These are phyloP conservation scores for Linanthus parryae DNA, from an alignment of 148 eudicot genomes.

Conservation along the genomic window DNA sequence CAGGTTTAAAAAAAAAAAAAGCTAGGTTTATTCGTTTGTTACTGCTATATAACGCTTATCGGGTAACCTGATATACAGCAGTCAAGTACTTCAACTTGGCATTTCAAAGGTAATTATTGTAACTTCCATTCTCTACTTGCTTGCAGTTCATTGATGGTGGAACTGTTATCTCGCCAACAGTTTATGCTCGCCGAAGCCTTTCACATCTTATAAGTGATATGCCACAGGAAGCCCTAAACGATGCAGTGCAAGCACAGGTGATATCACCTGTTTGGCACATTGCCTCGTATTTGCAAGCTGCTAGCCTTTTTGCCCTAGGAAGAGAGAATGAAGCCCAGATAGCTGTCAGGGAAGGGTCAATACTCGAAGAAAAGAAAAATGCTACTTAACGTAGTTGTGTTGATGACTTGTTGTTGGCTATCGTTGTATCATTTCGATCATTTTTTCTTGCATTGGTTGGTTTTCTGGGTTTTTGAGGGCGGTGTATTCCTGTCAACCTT, in stretches of 20 bases:
- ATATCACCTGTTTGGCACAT: conserved; percentile 83
- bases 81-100: too few species aligned
- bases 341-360: conserved; percentile 75
- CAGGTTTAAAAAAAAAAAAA: too few species aligned
- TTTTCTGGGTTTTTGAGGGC: not conserved
- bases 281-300: conserved; percentile 85
- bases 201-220: conserved; percentile 72
- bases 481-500: conserved; percentile 1
- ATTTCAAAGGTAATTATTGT: too few species aligned
- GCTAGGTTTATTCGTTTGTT: too few species aligned
- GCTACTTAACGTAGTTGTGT: conserved; percentile 17
- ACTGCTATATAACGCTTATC: too few species aligned
- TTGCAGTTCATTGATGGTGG: conserved; percentile 89
- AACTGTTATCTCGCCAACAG: conserved; percentile 85
- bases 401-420: conserved; percentile 13
- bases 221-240: conserved; percentile 77
- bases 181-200: conserved; percentile 88
- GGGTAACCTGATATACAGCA: too few species aligned
- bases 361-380: conserved; percentile 62
- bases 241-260: conserved; percentile 77
- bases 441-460: not conserved
- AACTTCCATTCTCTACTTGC: too few species aligned
- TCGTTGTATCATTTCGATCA: conserved; percentile 14
- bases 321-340: conserved; percentile 85
- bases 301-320: conserved; percentile 62